Evolutionary conservation across 352 stramenopile genomes (phyloP).

Genomic region (Pythium graminicola): DNA sequence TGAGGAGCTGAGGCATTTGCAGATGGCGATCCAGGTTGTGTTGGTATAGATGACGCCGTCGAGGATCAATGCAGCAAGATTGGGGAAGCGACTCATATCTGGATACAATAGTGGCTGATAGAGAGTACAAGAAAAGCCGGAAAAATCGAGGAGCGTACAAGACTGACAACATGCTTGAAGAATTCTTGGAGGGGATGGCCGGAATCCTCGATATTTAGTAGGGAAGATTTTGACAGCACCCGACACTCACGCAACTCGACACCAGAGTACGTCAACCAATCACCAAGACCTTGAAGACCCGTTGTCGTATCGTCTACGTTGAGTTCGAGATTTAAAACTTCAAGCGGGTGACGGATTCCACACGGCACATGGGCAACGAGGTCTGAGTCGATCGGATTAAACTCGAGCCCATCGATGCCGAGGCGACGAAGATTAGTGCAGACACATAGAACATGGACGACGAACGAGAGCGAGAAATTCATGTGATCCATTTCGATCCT

Average conservation of each 20-base stretch:
- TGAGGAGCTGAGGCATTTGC: background rate
- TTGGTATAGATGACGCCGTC: background rate
- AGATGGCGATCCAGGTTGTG: background rate
- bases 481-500: background rate
- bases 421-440: constrained; percentile 5
- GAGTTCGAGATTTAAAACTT: background rate
- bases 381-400: background rate
- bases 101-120: too few relatives aligned
- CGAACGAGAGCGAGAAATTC: background rate
- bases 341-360: background rate
- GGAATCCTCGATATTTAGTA: too few relatives aligned
- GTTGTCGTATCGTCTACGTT: background rate
- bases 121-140: too few relatives aligned
- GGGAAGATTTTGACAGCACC: too few relatives aligned
- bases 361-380: background rate
- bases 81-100: too few relatives aligned
- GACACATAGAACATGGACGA: background rate
- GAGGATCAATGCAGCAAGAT: constrained; percentile 1
- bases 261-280: background rate
- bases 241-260: background rate
- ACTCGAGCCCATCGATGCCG: background rate
- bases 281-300: background rate
- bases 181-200: too few relatives aligned
- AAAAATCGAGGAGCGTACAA: too few relatives aligned
- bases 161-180: background rate